Conservation (phyloP, 148 eudicot genomes). For the Bassia scoparia region DNA sequence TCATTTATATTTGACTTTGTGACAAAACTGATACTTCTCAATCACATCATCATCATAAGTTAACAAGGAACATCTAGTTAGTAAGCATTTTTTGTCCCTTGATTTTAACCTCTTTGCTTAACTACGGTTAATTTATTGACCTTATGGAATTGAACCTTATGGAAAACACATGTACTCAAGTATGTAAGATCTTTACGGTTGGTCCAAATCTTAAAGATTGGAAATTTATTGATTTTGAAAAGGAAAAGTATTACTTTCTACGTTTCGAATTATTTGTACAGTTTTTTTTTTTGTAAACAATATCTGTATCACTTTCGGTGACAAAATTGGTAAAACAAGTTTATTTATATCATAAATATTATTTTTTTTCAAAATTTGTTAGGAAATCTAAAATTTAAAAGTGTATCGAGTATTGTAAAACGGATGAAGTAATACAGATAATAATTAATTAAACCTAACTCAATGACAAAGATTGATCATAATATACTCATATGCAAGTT, state of each 20-base stretch:
- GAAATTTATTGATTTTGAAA: too few relatives aligned
- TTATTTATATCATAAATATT: too few relatives aligned
- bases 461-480: conserved; percentile 21
- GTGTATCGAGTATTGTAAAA: too few relatives aligned
- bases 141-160: neutral
- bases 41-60: conserved; percentile 22
- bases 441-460: conserved; percentile 6
- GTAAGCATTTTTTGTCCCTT: neutral
- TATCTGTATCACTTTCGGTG: too few relatives aligned
- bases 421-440: neutral
- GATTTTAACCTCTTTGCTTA: neutral
- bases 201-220: neutral
- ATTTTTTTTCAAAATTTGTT: too few relatives aligned
- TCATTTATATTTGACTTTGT: conserved; percentile 29
- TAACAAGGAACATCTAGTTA: neutral
- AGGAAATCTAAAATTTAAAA: too few relatives aligned
- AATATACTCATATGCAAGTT: neutral
- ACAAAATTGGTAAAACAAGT: too few relatives aligned
- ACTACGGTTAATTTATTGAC: neutral
- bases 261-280: too few relatives aligned
- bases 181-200: conserved; percentile 8
- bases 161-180: neutral
- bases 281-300: too few relatives aligned
- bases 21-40: conserved; percentile 15
- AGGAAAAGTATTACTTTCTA: too few relatives aligned